Base-by-base conservation (phyloP, 768 basidiomycete genomes). In the Phlegmacium glaucopus region DNA sequence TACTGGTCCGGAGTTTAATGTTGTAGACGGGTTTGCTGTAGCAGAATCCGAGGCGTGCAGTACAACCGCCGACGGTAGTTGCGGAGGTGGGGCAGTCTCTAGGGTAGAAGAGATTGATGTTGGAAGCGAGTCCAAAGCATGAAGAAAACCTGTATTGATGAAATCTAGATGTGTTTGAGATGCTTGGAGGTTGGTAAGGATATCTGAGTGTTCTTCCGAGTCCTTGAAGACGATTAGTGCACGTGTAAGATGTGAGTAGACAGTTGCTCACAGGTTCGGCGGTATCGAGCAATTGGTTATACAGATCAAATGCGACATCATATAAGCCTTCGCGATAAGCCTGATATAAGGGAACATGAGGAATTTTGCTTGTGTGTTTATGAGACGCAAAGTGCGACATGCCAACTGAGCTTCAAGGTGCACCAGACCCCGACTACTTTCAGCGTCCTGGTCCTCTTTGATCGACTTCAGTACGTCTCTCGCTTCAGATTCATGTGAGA, bases 381-480 rank as follows among this genome's bases (percentile, higher is more conserved):
- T 27, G 26, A 39, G 22, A 45, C 13, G 41, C 42, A 29, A 9
- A 42, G 32, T 36, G 45, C 12, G 18, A 70, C 86, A 57, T 62
- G 91, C 94, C 66, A 94, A 69, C 61, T 96, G 94, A 25, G 92
- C 93, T 61, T 93, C 87, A 12, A 96, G 72, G 68, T 94, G 90
- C 38, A 80, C 58, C 29, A 82, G 72, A 10, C 87, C 89, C 51
- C 89, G 71, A 52, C 82, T 76, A 44, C 72, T 73, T n/a, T 70
- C 66, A 8, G 66, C n/a, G 32, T 34, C 75, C 18, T 65, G 67
- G 27, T 65, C 58, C 46, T 67, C 55, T 61, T 79, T 81, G 55
- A 85, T 66, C 39, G 55, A 61, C 1, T 65, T 63, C 16, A 94
- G 61, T 25, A 83, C 67, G 8, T 65, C 67, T 49, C 66, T 61